phyloP scores from a whole-genome alignment of 495 filamentous ascomycete genomes.

The Astrothelium subdiscretum region DNA sequence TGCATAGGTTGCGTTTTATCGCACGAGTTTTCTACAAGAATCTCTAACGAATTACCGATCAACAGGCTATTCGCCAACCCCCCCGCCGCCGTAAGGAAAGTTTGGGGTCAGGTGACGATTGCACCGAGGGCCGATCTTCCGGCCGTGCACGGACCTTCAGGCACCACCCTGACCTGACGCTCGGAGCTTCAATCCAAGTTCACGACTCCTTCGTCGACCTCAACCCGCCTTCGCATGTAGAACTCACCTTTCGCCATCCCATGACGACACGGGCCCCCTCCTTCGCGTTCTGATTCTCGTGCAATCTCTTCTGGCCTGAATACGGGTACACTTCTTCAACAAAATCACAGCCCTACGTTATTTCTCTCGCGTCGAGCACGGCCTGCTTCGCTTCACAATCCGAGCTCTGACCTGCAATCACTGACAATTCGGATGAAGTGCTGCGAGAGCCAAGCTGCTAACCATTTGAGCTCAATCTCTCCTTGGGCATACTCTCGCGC shows the following conservation, averaged over 20 bases:
- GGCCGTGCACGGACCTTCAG: background rate
- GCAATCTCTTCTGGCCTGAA: background rate
- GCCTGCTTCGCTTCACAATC: background rate
- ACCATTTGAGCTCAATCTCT: background rate
- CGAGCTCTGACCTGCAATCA: background rate
- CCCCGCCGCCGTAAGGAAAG: no score
- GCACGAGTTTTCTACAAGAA: no score
- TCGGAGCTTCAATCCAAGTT: background rate
- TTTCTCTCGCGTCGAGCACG: background rate
- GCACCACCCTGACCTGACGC: no score
- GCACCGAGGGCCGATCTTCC: background rate
- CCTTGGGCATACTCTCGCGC: background rate
- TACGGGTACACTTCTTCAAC: no score
- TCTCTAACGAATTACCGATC: no score
- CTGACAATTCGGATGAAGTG: background rate
- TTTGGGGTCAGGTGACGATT: background rate
- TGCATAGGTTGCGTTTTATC: no score
- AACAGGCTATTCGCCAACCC: no score
- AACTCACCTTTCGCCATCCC: no score
- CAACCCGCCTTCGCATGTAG: background rate
- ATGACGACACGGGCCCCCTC: no score
- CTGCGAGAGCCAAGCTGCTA: background rate
- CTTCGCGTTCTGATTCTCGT: background rate
- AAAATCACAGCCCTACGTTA: background rate
- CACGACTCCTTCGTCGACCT: background rate